phyloP scores from a whole-genome alignment of 495 filamentous ascomycete species.

The Aspergillus olivimuriae region DNA sequence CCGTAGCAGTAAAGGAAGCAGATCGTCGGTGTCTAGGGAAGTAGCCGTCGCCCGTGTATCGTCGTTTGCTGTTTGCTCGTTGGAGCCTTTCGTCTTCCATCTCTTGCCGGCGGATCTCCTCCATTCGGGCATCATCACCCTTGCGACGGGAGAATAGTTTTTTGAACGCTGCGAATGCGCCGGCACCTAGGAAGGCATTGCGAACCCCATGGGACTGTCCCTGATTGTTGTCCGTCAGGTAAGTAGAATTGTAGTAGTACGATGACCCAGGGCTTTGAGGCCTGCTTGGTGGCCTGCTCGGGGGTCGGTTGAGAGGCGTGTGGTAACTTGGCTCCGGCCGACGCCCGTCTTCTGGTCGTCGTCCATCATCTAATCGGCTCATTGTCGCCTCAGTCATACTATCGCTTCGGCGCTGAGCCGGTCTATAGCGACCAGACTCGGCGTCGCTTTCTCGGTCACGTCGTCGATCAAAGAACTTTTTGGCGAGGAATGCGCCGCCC shows the following conservation, averaged over 20 bases:
- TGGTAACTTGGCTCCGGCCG: slow-evolving; percentile 34
- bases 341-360: slow-evolving; percentile 37
- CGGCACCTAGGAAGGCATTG: slow-evolving; percentile 63
- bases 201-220: slow-evolving; percentile 44
- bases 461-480: slow-evolving; percentile 56
- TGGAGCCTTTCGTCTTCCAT: slow-evolving; percentile 55
- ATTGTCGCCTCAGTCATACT: slow-evolving; percentile 40
- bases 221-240: slow-evolving; percentile 29
- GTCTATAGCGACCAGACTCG: slow-evolving; percentile 44
- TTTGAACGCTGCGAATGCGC: slow-evolving; percentile 56
- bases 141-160: slow-evolving; percentile 58
- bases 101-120: slow-evolving; percentile 50
- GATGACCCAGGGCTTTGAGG: slow-evolving; percentile 37
- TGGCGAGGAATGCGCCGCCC: slow-evolving; percentile 59
- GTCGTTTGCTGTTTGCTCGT: slow-evolving; percentile 46
- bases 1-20: slow-evolving; percentile 35
- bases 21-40: slow-evolving; percentile 49
- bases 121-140: slow-evolving; percentile 57
- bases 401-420: slow-evolving; percentile 34
- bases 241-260: slow-evolving; percentile 41
- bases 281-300: slow-evolving; percentile 27
- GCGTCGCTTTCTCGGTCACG: slow-evolving; percentile 49
- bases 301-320: slow-evolving; percentile 36
- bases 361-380: slow-evolving; percentile 38
- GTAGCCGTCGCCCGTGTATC: slow-evolving; percentile 56